Conservation (phyloP, 2,329 filamentous ascomycete genomes). For the Dactylonectria macrodidyma region DNA sequence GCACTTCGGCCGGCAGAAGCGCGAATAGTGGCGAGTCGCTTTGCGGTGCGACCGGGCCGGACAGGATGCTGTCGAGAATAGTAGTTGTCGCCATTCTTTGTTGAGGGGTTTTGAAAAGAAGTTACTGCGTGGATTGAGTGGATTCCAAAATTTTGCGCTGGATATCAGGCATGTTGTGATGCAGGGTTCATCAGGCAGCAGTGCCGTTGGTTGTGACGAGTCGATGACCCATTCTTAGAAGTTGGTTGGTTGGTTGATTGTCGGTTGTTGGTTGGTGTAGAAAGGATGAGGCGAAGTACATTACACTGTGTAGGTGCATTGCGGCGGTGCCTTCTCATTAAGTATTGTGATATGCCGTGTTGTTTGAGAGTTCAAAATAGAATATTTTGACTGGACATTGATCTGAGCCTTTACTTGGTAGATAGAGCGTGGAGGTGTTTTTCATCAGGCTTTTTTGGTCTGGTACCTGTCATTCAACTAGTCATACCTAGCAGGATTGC, state of each 20-base stretch:
- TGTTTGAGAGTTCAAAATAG: no score
- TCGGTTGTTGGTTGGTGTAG: background rate
- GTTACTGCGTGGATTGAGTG: background rate
- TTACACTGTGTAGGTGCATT: no score
- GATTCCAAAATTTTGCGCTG: background rate
- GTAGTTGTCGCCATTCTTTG: background rate
- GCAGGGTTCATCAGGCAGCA: background rate
- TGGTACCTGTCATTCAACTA: no score
- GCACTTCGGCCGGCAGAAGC: constrained; percentile 63
- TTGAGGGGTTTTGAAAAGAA: no score
- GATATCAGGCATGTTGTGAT: background rate
- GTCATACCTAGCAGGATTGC: no score
- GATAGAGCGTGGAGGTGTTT: no score
- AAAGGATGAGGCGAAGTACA: background rate
- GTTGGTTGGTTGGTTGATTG: background rate
- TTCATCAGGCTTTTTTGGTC: no score
- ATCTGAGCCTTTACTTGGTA: no score
- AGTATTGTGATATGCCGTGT: no score
- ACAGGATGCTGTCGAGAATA: constrained; percentile 22
- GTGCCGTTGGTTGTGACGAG: background rate
- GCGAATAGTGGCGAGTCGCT: constrained; percentile 51
- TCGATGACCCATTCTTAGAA: background rate
- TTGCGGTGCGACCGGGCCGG: constrained; percentile 25
- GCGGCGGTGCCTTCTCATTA: no score
- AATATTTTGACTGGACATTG: no score